Conservation (phyloP, 257 asterid species). For the Plantago elongata region DNA sequence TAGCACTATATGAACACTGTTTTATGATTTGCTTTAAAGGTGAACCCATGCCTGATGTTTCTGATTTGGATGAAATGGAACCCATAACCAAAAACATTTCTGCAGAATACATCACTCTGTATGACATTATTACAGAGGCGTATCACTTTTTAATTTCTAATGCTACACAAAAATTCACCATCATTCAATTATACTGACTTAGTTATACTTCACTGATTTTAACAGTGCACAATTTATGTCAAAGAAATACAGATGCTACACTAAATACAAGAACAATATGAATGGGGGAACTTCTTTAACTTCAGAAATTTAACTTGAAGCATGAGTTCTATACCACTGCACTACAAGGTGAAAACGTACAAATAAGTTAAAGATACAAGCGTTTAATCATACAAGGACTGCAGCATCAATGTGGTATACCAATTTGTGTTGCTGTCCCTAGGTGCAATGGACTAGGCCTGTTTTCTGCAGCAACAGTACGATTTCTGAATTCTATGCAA, state of each 20-base stretch:
- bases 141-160: too few species aligned
- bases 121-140: too few species aligned
- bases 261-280: not conserved
- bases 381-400: not conserved
- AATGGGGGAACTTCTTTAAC: not conserved
- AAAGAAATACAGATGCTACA: not conserved
- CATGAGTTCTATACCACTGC: slow-evolving; percentile 1
- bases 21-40: too few species aligned
- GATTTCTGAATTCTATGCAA: slow-evolving; percentile 67
- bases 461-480: slow-evolving; percentile 74
- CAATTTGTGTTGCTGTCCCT: slow-evolving; percentile 98
- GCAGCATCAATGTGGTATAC: slow-evolving; percentile 29
- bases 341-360: slow-evolving; percentile 9
- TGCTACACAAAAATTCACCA: too few species aligned
- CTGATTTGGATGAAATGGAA: too few species aligned
- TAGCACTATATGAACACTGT: too few species aligned
- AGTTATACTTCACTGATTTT: not conserved
- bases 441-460: slow-evolving; percentile 89
- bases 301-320: not conserved
- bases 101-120: too few species aligned
- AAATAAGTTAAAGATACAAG: not conserved
- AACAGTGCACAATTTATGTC: slow-evolving; percentile 4
- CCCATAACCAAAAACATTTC: too few species aligned
- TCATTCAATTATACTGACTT: not conserved
- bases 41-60: too few species aligned